Conservation (phyloP, 371 early-diverging fungal genomes). For the Mortierella sp. region DNA sequence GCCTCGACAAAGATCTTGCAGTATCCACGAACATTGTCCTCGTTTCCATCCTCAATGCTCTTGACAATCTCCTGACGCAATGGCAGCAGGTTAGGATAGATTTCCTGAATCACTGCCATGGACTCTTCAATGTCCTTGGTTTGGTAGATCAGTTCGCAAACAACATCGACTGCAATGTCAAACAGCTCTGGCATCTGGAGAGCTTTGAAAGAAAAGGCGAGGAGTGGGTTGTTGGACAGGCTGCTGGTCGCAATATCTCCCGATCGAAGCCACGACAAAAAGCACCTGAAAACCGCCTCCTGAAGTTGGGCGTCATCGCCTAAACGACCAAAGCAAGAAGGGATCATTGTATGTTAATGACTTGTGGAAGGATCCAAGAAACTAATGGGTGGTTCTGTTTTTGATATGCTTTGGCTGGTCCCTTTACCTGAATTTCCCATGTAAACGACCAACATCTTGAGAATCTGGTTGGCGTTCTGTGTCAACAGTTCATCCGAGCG, state of each 20-base stretch:
- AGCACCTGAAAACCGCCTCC: slow-evolving; percentile 75
- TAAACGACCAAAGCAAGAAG: slow-evolving; percentile 12
- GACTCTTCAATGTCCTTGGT: slow-evolving; percentile 71
- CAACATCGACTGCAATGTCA: slow-evolving; percentile 87
- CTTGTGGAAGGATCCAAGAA: too few relatives aligned
- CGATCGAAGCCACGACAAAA: slow-evolving; percentile 86
- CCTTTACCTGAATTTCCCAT: slow-evolving; percentile 73
- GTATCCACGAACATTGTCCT: slow-evolving; percentile 75
- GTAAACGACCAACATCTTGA: slow-evolving; percentile 71
- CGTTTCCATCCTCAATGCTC: slow-evolving; percentile 64
- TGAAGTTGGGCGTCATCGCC: slow-evolving; percentile 66
- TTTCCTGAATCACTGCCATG: slow-evolving; percentile 65
- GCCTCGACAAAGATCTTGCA: slow-evolving; percentile 88
- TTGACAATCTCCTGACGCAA: slow-evolving; percentile 63
- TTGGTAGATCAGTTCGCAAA: slow-evolving; percentile 84
- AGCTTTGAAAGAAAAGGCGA: slow-evolving; percentile 80
- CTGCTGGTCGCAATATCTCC: slow-evolving; percentile 79
- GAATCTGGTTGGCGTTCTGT: slow-evolving; percentile 68
- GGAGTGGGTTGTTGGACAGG: slow-evolving; percentile 74
- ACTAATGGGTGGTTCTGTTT: too few relatives aligned
- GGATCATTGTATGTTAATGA: too few relatives aligned
- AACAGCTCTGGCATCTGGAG: slow-evolving; percentile 75
- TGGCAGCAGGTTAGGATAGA: slow-evolving; percentile 69
- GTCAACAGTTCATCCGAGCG: slow-evolving; percentile 73
- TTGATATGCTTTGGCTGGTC: too few relatives aligned